Percentiles rank a stretch among this genome's conserved stretches.
Conservation (phyloP, 1,284 basidiomycete species). For the Irpex sp. region DNA sequence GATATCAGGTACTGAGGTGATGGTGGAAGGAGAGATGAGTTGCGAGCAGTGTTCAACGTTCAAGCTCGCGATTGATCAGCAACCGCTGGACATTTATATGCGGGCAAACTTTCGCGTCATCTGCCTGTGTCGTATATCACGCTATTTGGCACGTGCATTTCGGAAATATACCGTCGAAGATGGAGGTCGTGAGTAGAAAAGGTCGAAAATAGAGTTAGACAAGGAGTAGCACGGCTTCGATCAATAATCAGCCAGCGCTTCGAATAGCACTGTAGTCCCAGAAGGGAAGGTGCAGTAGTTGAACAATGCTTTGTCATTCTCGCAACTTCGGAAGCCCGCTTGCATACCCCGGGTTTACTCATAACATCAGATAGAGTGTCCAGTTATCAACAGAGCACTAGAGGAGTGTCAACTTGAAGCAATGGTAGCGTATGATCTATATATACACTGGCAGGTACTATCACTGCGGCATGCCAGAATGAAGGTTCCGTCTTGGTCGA, state of each 20-base stretch:
- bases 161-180: background rate
- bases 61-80: background rate
- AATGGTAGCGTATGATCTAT: too few species aligned
- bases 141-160: background rate
- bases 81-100: background rate
- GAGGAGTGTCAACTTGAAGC: too few species aligned
- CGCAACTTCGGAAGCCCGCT: background rate
- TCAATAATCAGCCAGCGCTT: background rate
- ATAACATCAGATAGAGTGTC: too few species aligned
- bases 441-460: too few species aligned
- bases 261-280: background rate
- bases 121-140: background rate
- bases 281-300: background rate
- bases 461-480: too few species aligned
- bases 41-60: background rate
- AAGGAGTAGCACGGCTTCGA: too few species aligned
- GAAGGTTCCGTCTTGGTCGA: too few species aligned
- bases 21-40: background rate
- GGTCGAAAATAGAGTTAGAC: background rate
- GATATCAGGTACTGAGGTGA: background rate
- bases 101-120: background rate
- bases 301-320: background rate
- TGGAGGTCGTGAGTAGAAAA: background rate
- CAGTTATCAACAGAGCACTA: too few species aligned
- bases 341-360: too few species aligned